Conservation (phyloP, 768 basidiomycete species). For the Lactarius sanguifluus region DNA sequence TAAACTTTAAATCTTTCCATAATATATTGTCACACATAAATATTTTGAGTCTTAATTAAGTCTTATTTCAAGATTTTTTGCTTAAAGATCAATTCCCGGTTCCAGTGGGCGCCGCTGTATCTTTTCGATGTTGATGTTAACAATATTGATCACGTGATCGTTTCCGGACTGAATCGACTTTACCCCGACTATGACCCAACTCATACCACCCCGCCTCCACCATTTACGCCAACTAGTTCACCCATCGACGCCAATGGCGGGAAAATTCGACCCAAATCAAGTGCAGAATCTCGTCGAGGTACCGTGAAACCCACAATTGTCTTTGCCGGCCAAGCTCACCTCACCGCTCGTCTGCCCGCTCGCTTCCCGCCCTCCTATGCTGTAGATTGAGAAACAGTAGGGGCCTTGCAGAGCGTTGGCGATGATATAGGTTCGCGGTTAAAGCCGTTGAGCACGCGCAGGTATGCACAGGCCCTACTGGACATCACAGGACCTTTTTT, state of each 20-base stretch:
- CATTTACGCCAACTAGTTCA: neutral
- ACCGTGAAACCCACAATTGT: constrained; percentile 15
- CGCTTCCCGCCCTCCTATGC: neutral
- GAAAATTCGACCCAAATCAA: constrained; percentile 78
- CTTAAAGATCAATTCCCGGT: too few relatives aligned
- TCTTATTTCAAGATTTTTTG: too few relatives aligned
- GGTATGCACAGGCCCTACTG: constrained; percentile 41
- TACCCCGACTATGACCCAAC: too few relatives aligned
- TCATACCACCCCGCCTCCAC: neutral
- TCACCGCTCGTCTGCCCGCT: neutral
- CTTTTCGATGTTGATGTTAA: too few relatives aligned
- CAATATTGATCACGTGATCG: neutral
- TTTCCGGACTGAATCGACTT: too few relatives aligned
- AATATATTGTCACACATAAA: too few relatives aligned
- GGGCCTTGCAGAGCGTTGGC: constrained; percentile 12
- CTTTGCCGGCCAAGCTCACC: neutral
- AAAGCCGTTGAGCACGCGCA: constrained; percentile 96
- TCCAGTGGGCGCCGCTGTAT: too few relatives aligned
- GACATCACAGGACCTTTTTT: neutral
- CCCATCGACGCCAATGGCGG: constrained; percentile 19
- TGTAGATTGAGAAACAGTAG: constrained; percentile 93
- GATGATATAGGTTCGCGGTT: constrained; percentile 70
- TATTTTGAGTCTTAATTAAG: too few relatives aligned
- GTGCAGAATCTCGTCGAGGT: constrained; percentile 91
- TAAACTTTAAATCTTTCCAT: too few relatives aligned